These are phyloP conservation scores for Antitrichia curtipendula DNA, from an alignment of 225 moss, liverwort and hornwort genomes.

Conservation along the genomic window DNA sequence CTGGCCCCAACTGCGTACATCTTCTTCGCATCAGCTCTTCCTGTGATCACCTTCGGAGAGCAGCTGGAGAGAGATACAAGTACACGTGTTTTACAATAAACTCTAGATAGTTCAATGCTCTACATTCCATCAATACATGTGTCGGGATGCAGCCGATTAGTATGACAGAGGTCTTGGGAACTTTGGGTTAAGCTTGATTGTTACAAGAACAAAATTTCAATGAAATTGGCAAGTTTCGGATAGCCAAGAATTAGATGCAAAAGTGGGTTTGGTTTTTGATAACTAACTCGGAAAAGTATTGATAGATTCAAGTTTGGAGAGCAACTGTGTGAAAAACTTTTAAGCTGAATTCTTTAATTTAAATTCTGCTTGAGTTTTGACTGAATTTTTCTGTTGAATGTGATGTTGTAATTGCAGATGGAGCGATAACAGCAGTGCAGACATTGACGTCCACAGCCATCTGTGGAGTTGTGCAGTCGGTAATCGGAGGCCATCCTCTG, in stretches of 20 bases:
- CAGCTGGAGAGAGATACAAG: slow-evolving; percentile 81
- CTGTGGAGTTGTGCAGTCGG: slow-evolving; percentile 61
- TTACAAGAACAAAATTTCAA: not conserved
- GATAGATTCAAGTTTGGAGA: not conserved
- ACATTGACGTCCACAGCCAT: slow-evolving; percentile 62
- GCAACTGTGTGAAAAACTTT: too few relatives aligned
- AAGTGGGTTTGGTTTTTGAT: too few relatives aligned
- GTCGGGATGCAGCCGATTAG: not conserved
- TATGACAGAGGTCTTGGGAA: not conserved
- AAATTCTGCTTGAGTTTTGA: not conserved
- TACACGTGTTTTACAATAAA: not conserved
- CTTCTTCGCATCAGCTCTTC: slow-evolving; percentile 81
- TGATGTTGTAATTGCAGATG: slow-evolving; percentile 21
- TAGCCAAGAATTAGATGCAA: too few relatives aligned
- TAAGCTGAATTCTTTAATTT: not conserved
- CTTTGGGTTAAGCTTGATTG: not conserved
- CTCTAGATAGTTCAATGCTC: too few relatives aligned
- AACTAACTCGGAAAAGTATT: not conserved
- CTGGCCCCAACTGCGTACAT: slow-evolving; percentile 70
- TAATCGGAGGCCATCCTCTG: slow-evolving; percentile 73
- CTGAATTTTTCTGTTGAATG: not conserved
- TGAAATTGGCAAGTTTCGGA: not conserved
- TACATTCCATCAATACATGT: not conserved
- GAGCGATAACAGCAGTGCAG: slow-evolving; percentile 50
- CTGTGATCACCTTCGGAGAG: slow-evolving; percentile 77